Percentiles rank a stretch among this genome's conserved stretches.
phyloP scores from a whole-genome alignment of 306 rosid genomes.

The Crotalaria pallida region DNA sequence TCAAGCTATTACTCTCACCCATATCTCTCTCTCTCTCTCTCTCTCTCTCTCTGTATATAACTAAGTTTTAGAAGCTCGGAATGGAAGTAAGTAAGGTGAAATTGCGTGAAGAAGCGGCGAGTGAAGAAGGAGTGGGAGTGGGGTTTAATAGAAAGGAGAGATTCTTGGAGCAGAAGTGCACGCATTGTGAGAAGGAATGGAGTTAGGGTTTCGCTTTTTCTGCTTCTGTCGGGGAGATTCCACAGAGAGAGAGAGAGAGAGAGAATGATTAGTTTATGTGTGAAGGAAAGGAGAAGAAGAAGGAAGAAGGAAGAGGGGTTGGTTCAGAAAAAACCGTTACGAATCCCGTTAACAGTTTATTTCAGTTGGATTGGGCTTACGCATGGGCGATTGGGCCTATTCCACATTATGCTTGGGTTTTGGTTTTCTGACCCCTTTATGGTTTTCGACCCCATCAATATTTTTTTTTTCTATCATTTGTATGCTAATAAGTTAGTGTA shows the following conservation, averaged over 20 bases:
- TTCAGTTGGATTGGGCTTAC: too few relatives aligned
- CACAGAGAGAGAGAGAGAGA: neutral
- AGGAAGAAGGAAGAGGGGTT: neutral
- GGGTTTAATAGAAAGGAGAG: conserved; percentile 16
- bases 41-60: neutral
- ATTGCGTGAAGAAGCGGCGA: neutral
- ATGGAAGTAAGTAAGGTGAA: neutral
- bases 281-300: neutral
- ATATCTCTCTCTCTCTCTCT: neutral
- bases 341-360: too few relatives aligned
- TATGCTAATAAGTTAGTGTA: too few relatives aligned
- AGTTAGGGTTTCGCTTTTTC: conserved; percentile 26
- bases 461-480: too few relatives aligned
- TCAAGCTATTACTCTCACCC: conserved; percentile 17
- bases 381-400: too few relatives aligned
- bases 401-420: too few relatives aligned
- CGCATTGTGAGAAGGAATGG: conserved; percentile 40
- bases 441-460: too few relatives aligned
- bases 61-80: too few relatives aligned
- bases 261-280: neutral
- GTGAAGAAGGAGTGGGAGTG: neutral
- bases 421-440: too few relatives aligned
- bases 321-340: too few relatives aligned
- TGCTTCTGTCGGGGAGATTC: conserved; percentile 62
- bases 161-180: conserved; percentile 46